Conservation (phyloP, 768 basidiomycete species). For the Pisolithus albus region DNA sequence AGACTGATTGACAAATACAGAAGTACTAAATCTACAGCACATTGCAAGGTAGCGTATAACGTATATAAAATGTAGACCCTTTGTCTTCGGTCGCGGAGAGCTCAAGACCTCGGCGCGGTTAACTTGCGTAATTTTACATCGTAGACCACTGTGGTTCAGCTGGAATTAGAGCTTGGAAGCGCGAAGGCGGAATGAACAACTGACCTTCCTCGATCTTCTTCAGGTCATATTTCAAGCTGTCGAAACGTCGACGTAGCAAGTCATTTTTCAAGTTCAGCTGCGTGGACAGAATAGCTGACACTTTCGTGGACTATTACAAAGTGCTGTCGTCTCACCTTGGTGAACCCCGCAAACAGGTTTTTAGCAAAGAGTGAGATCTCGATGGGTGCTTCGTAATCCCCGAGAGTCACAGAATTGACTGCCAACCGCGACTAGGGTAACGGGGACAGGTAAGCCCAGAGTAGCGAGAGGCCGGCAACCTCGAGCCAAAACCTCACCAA, state of each 20-base stretch:
- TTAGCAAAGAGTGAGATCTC: constrained; percentile 75
- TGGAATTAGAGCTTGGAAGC: constrained; percentile 3
- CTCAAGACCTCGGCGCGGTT: constrained; percentile 17
- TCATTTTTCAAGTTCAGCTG: constrained; percentile 84
- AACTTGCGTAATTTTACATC: constrained; percentile 76
- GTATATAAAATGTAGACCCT: neutral
- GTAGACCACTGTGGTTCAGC: constrained; percentile 56
- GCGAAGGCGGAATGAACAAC: constrained; percentile 8
- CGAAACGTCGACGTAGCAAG: constrained; percentile 63
- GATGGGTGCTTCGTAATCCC: constrained; percentile 73
- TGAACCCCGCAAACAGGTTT: constrained; percentile 76
- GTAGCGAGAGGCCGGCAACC: constrained; percentile 4
- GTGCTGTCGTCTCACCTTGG: constrained; percentile 49
- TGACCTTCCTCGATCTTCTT: constrained; percentile 85
- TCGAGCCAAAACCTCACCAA: constrained; percentile 43
- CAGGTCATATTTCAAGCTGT: constrained; percentile 79
- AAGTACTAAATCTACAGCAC: too few relatives aligned
- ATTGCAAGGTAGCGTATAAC: neutral
- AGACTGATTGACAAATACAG: too few relatives aligned
- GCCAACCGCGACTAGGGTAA: constrained; percentile 61
- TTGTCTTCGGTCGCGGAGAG: neutral
- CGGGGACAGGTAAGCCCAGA: constrained; percentile 3
- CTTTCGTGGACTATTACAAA: neutral
- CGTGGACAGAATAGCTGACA: neutral
- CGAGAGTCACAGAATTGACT: constrained; percentile 76